phyloP scores from a whole-genome alignment of 805 yeast species.

The Ogataea nonfermentans region DNA sequence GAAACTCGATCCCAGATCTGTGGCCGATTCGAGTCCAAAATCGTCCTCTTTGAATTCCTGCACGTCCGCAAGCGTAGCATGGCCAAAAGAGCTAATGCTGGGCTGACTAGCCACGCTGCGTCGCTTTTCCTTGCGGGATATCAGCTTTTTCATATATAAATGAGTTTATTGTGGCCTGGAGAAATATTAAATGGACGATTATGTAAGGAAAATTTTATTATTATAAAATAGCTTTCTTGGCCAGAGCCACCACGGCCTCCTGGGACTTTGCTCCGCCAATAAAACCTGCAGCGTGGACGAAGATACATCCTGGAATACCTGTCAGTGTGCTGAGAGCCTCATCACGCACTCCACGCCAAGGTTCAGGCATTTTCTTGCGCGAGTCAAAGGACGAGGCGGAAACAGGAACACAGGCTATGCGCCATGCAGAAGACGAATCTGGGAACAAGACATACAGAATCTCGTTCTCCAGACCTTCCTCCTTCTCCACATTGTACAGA shows the following conservation, averaged over 20 bases:
- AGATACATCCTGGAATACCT: slow-evolving; percentile 86
- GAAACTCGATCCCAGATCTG: slow-evolving; percentile 3
- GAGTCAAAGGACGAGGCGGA: slow-evolving; percentile 74
- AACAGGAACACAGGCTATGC: slow-evolving; percentile 92
- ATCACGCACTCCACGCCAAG: slow-evolving; percentile 95
- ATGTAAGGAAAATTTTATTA: background rate
- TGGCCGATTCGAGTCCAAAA: background rate
- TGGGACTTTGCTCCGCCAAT: slow-evolving; percentile 88
- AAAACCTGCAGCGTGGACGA: slow-evolving; percentile 95
- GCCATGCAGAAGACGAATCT: slow-evolving; percentile 71
- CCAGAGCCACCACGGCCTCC: slow-evolving; percentile 77
- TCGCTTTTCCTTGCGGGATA: slow-evolving; percentile 32
- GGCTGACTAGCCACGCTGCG: slow-evolving; percentile 13
- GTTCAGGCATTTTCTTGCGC: slow-evolving; percentile 83
- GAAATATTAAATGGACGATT: slow-evolving; percentile 1
- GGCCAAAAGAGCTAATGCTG: slow-evolving; percentile 1
- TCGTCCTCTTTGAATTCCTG: slow-evolving; percentile 10
- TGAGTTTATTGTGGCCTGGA: slow-evolving; percentile 1
- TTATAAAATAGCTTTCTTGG: slow-evolving; percentile 36
- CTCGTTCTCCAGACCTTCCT: slow-evolving; percentile 49
- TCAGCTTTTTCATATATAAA: slow-evolving; percentile 32
- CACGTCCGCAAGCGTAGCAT: slow-evolving; percentile 9
- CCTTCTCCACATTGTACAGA: slow-evolving; percentile 68
- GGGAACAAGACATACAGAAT: slow-evolving; percentile 77
- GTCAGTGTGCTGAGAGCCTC: slow-evolving; percentile 67